These are phyloP conservation scores for Blastocladiella britannica DNA, from an alignment of 192 early-diverging fungal species.

Conservation along the genomic window DNA sequence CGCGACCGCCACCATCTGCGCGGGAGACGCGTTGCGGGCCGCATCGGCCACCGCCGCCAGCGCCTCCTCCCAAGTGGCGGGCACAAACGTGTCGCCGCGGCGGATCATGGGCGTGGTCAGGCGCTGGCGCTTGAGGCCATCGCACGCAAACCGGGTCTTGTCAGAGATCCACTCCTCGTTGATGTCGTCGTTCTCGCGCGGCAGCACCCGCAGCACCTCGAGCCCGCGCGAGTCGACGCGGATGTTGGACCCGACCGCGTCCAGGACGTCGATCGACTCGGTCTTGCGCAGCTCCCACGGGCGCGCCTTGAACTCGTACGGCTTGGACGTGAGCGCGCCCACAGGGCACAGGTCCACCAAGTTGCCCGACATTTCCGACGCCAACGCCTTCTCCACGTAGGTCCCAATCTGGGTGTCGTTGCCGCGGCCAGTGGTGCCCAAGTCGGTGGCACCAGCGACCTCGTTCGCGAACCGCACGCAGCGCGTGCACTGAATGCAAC, in stretches of 20 bases:
- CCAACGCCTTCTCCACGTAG: constrained; percentile 70
- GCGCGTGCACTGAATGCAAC: constrained; percentile 98
- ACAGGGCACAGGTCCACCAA: constrained; percentile 96
- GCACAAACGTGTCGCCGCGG: constrained; percentile 58
- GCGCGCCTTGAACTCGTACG: constrained; percentile 77
- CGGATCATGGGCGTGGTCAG: constrained; percentile 80
- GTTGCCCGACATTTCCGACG: constrained; percentile 91
- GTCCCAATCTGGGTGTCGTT: constrained; percentile 98
- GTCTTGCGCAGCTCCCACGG: constrained; percentile 95
- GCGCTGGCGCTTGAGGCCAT: constrained; percentile 89
- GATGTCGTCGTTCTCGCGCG: constrained; percentile 89
- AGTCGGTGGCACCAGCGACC: constrained; percentile 82
- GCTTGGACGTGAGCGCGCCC: constrained; percentile 90
- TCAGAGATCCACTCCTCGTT: constrained; percentile 99
- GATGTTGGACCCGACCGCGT: constrained; percentile 89
- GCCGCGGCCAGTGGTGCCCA: constrained; percentile 87
- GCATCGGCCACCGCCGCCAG: constrained; percentile 46
- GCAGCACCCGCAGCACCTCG: constrained; percentile 89
- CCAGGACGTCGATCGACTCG: constrained; percentile 84
- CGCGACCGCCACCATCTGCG: constrained; percentile 60
- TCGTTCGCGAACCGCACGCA: constrained; percentile 98
- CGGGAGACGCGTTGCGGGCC: constrained; percentile 31
- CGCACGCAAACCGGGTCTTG: constrained; percentile 85
- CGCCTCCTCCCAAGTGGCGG: constrained; percentile 70
- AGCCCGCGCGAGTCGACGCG: constrained; percentile 85